These are phyloP conservation scores for Leishmania lainsoni DNA, from an alignment of 208 protist species.

Conservation along the genomic window DNA sequence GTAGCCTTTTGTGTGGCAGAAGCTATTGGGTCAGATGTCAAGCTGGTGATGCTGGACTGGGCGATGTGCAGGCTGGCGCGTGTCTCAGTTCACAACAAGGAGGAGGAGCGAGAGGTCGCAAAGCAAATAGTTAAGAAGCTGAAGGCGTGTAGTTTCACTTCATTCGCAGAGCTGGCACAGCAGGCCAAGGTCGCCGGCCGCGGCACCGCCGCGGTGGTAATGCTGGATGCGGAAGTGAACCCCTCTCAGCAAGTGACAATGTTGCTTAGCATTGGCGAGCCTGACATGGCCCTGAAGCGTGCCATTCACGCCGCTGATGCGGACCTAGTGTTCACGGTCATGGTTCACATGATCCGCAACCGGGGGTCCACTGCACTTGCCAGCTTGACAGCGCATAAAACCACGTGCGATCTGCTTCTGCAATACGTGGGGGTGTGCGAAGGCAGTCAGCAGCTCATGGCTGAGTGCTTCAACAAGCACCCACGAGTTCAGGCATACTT, in stretches of 20 bases:
- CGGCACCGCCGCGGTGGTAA: slow-evolving; percentile 49
- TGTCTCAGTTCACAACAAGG: slow-evolving; percentile 7
- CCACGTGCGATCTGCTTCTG: slow-evolving; percentile 47
- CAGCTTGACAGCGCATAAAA: slow-evolving; percentile 32
- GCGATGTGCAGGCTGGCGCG: slow-evolving; percentile 87
- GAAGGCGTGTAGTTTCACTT: slow-evolving; percentile 37
- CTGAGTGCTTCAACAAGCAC: slow-evolving; percentile 48
- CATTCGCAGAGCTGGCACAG: slow-evolving; percentile 66
- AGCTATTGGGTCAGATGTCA: slow-evolving; percentile 58
- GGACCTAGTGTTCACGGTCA: slow-evolving; percentile 73
- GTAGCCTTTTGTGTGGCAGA: slow-evolving; percentile 84
- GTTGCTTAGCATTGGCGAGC: slow-evolving; percentile 74
- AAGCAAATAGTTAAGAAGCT: slow-evolving; percentile 58
- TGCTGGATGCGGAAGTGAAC: slow-evolving; percentile 61
- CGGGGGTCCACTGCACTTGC: slow-evolving; percentile 39
- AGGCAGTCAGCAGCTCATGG: slow-evolving; percentile 37
- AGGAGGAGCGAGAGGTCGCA: slow-evolving; percentile 39
- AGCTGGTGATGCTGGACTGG: slow-evolving; percentile 93
- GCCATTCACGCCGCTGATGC: slow-evolving; percentile 47
- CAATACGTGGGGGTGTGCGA: slow-evolving; percentile 51
- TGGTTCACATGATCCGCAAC: slow-evolving; percentile 59
- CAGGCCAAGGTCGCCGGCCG: slow-evolving; percentile 53
- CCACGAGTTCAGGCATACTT: slow-evolving; percentile 47
- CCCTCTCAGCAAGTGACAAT: slow-evolving; percentile 53
- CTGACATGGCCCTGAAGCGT: slow-evolving; percentile 56